Conservation (phyloP, 2,329 filamentous ascomycete species). For the Penicillium sp. region DNA sequence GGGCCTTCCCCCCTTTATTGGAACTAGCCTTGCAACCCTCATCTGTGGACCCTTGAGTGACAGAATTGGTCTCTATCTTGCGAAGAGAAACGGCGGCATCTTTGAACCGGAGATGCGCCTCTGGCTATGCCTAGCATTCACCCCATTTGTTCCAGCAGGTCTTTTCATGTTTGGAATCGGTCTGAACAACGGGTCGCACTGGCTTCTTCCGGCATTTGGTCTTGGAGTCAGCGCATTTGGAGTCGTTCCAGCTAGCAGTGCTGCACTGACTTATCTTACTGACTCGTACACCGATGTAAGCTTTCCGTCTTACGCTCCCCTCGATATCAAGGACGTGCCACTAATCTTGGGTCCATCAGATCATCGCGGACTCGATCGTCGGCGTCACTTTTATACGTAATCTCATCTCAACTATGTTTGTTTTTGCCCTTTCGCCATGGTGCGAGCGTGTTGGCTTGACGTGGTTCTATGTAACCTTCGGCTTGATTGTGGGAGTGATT, state of each 20-base stretch:
- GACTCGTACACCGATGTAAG: conserved; percentile 32
- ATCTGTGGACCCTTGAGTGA: conserved; percentile 39
- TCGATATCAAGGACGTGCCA: not conserved
- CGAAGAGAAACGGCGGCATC: conserved; percentile 39
- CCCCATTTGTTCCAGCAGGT: conserved; percentile 35
- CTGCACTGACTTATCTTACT: conserved; percentile 29
- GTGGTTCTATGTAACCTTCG: conserved; percentile 44
- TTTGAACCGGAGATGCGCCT: conserved; percentile 49
- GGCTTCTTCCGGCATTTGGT: conserved; percentile 19
- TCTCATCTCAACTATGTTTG: conserved; percentile 42
- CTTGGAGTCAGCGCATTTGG: conserved; percentile 21
- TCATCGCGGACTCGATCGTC: conserved; percentile 49
- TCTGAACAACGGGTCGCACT: conserved; percentile 26
- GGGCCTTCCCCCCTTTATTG: conserved; percentile 42
- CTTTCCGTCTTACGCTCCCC: not conserved
- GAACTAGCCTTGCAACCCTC: conserved; percentile 35
- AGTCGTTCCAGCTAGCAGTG: conserved; percentile 23
- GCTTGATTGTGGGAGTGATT: conserved; percentile 30
- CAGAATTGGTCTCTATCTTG: conserved; percentile 34
- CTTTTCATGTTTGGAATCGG: conserved; percentile 43
- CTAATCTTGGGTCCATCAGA: conserved; percentile 27
- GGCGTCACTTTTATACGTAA: conserved; percentile 48
- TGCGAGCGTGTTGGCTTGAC: conserved; percentile 34
- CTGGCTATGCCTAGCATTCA: conserved; percentile 25
- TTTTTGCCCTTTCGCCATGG: conserved; percentile 49